Base-by-base conservation (phyloP, 2,329 filamentous ascomycete genomes). In the Botryotinia convoluta region DNA sequence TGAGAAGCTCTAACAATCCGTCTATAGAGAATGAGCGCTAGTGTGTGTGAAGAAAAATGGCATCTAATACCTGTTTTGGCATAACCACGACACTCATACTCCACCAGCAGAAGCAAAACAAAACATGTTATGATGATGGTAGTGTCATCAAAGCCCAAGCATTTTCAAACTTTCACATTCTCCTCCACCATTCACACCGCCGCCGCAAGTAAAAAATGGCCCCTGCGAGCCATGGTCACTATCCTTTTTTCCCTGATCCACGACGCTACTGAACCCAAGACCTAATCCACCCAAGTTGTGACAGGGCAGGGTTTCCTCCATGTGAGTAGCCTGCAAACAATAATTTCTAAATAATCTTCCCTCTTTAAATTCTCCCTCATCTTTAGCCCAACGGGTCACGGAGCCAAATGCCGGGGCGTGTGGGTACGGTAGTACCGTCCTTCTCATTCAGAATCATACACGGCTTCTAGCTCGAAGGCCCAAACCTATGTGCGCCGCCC, bases 401-500 rank as follows among this genome's bases (percentile, higher is more conserved):
- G 75, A 74, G 73, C 54, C 74, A 76, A 76, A 70, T 76, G 75
- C 76, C 75, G 76, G 75, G 72, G 72, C 67, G 71, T 71, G 71
- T 59, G 51, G 62, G 45, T 68, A 72, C 71, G 71, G 72, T 74
- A 74, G 72, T 75, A 63, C 74, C 74, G 73, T 76, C 74, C 72
- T 74, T 76, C 60, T 75, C 73, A 54, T 14, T 54, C 48, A 54
- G 14, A 54, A 54, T 54, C 48, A 76, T 75, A 75, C 75, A 74
- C 71, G 68, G 73, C 69, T 65, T 71, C 71, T 71, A 68, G 71
- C 71, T 68, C 51, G 29, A 32, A 72, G 62, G 70, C 70, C 70
- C 62, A 68, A 72, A 72, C 71, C 71, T 54, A 54, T 68, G 63
- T 68, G 44, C 51, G 71, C 71, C 42, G 71, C 71, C 48, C 71